Conservation (phyloP, 345 rosid genomes). For the Salix brachista region DNA sequence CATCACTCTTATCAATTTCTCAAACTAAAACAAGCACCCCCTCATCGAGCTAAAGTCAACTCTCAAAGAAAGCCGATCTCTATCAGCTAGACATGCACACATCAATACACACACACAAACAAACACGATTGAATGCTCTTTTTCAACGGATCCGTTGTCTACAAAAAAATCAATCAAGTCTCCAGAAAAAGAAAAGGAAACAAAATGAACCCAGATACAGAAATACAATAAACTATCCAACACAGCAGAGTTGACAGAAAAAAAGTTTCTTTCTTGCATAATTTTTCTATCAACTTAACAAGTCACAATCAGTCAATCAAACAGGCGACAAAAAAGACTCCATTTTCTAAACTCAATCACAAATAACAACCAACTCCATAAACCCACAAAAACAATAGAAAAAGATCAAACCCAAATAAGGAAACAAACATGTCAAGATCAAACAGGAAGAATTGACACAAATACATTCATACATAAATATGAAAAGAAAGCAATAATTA, state of each 20-base stretch:
- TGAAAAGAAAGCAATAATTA: not conserved
- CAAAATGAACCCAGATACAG: not conserved
- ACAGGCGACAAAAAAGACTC: not conserved
- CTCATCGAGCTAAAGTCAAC: not conserved
- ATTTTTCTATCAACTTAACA: not conserved
- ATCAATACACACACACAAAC: not conserved
- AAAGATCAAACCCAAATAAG: not conserved
- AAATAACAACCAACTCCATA: not conserved
- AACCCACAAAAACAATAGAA: not conserved
- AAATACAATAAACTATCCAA: not conserved
- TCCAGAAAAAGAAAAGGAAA: not conserved
- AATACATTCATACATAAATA: not conserved
- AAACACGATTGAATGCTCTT: not conserved
- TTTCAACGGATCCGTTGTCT: not conserved
- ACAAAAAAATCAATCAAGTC: not conserved
- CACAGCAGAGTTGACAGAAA: not conserved
- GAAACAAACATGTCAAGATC: not conserved
- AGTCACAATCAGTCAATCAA: not conserved
- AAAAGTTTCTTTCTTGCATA: not conserved
- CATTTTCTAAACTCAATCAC: not conserved
- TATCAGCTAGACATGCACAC: not conserved
- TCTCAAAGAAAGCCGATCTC: not conserved
- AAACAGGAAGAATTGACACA: not conserved
- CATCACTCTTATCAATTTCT: not conserved
- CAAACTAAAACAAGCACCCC: not conserved